Evolutionary conservation across 352 stramenopile species (phyloP).

Genomic region (Globisporangium cederbergense): DNA sequence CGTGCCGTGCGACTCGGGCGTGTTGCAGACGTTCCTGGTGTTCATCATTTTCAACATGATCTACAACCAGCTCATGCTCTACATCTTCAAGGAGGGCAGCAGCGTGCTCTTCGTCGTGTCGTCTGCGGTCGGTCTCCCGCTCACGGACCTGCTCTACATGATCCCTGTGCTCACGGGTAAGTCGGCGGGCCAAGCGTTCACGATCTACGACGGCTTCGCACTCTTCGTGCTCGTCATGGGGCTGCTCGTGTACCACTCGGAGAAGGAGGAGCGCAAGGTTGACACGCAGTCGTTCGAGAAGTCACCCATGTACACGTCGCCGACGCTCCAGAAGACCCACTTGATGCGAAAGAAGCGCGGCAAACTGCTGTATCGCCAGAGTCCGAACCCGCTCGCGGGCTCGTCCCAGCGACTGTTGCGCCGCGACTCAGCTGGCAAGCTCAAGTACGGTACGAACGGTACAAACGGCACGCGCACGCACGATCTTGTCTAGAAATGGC

Average conservation of each 20-base stretch:
- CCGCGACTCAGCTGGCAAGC: slow-evolving; percentile 39
- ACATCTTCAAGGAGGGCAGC: slow-evolving; percentile 88
- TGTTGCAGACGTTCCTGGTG: slow-evolving; percentile 73
- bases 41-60: slow-evolving; percentile 66
- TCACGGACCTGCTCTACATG: slow-evolving; percentile 86
- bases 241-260: slow-evolving; percentile 83
- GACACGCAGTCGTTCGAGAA: slow-evolving; percentile 70
- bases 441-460: slow-evolving; percentile 52
- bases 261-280: slow-evolving; percentile 76
- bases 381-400: slow-evolving; percentile 58
- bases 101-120: slow-evolving; percentile 87
- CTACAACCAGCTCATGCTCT: slow-evolving; percentile 89
- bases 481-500: slow-evolving; percentile 10
- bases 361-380: slow-evolving; percentile 84
- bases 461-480: slow-evolving; percentile 14
- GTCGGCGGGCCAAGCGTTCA: slow-evolving; percentile 66
- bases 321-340: slow-evolving; percentile 79
- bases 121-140: slow-evolving; percentile 72
- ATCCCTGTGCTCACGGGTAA: slow-evolving; percentile 71
- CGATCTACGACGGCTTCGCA: slow-evolving; percentile 85
- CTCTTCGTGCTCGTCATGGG: slow-evolving; percentile 87
- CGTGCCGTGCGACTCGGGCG: slow-evolving; percentile 56
- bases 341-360: slow-evolving; percentile 78
- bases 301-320: slow-evolving; percentile 84
- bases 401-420: slow-evolving; percentile 61